phyloP scores from a whole-genome alignment of 495 filamentous ascomycete genomes.

The Penicillium paxilli region DNA sequence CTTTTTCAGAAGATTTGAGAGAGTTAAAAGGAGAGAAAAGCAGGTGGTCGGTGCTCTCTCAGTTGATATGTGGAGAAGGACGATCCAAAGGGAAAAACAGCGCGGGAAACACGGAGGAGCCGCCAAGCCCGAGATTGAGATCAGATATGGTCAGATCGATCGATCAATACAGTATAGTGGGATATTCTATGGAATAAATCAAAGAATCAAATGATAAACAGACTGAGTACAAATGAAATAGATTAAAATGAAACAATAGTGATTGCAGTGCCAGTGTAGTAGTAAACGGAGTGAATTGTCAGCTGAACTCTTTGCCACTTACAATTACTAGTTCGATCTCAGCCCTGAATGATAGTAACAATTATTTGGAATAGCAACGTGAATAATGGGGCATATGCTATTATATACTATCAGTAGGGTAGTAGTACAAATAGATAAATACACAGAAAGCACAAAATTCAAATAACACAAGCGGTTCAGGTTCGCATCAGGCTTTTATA shows the following conservation, averaged over 20 bases:
- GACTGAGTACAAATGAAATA: too few relatives aligned
- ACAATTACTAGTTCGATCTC: too few relatives aligned
- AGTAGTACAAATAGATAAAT: background rate
- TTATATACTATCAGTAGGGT: background rate
- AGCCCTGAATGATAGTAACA: too few relatives aligned
- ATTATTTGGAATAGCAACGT: too few relatives aligned
- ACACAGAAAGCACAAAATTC: background rate
- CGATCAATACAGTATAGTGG: background rate
- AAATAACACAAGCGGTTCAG: background rate
- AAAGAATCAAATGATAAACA: too few relatives aligned
- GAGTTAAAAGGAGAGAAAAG: slow-evolving; percentile 1
- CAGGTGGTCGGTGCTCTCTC: slow-evolving; percentile 3
- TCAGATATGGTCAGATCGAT: background rate
- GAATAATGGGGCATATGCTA: too few relatives aligned
- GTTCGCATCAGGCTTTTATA: slow-evolving; percentile 11
- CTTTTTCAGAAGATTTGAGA: slow-evolving; percentile 1
- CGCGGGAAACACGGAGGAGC: slow-evolving; percentile 21
- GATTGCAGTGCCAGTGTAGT: too few relatives aligned
- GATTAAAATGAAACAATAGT: too few relatives aligned
- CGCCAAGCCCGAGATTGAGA: slow-evolving; percentile 15
- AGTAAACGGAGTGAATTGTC: too few relatives aligned
- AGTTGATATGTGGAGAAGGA: slow-evolving; percentile 19
- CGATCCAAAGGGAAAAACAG: slow-evolving; percentile 24
- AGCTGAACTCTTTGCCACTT: too few relatives aligned
- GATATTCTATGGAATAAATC: too few relatives aligned